These are phyloP conservation scores for Phycomyces blakesleeanus DNA, from an alignment of 192 early-diverging fungal species.

Conservation along the genomic window DNA sequence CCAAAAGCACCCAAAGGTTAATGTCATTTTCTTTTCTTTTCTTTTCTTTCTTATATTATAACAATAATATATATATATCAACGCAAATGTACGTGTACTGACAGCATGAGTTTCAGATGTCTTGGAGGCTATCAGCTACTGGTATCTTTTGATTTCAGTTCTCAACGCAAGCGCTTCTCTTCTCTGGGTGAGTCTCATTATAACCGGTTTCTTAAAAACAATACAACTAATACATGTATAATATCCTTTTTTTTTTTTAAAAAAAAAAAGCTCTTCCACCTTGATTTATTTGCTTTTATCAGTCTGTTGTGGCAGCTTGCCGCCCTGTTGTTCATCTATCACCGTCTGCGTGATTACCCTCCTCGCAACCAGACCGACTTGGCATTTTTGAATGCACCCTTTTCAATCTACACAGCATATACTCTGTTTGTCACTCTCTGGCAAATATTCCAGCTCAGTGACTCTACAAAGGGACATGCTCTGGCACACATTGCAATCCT, in stretches of 20 bases:
- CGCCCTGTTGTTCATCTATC: conserved; percentile 27
- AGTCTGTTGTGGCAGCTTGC: conserved; percentile 33
- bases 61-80: background rate
- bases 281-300: conserved; percentile 24
- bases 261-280: conserved; percentile 28
- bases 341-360: conserved; percentile 35
- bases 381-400: conserved; percentile 39
- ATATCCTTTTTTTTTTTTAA: too few relatives aligned
- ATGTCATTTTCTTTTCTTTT: too few relatives aligned
- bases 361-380: conserved; percentile 32
- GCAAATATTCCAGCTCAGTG: conserved; percentile 24
- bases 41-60: too few relatives aligned
- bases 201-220: too few relatives aligned
- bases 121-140: conserved; percentile 29
- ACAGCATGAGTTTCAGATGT: conserved; percentile 13
- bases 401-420: conserved; percentile 39
- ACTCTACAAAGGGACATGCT: conserved; percentile 4
- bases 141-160: conserved; percentile 29
- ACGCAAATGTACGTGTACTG: background rate
- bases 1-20: conserved; percentile 37
- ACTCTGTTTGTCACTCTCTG: conserved; percentile 20
- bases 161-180: conserved; percentile 18
- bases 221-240: too few relatives aligned
- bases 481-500: conserved; percentile 13
- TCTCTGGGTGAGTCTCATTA: conserved; percentile 29